These are phyloP conservation scores for Pythium guiyangense DNA, from an alignment of 352 stramenopile species.

Conservation along the genomic window DNA sequence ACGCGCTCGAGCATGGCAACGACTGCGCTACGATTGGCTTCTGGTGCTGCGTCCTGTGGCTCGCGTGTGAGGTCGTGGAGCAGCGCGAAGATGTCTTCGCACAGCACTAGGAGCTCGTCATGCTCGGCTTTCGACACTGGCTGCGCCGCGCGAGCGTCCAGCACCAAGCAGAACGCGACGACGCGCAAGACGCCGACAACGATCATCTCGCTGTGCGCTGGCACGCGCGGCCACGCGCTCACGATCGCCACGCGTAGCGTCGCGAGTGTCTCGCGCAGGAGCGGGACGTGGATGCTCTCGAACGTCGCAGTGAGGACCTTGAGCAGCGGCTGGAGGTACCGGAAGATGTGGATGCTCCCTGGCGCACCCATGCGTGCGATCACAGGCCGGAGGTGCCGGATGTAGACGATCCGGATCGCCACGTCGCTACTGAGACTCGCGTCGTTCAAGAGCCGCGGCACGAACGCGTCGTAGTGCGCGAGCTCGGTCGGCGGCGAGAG, in stretches of 20 bases:
- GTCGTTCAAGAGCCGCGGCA: constrained; percentile 55
- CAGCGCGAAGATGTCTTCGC: constrained; percentile 30
- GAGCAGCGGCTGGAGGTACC: constrained; percentile 74
- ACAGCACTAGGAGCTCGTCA: constrained; percentile 23
- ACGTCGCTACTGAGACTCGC: constrained; percentile 63
- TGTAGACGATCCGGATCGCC: constrained; percentile 46
- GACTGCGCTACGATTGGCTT: background rate
- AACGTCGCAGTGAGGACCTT: constrained; percentile 69
- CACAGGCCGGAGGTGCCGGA: constrained; percentile 42
- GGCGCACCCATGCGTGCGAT: constrained; percentile 51
- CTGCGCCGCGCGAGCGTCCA: constrained; percentile 33
- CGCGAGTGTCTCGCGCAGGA: constrained; percentile 57
- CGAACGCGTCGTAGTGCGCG: constrained; percentile 66
- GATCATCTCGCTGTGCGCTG: constrained; percentile 60
- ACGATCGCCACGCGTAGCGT: constrained; percentile 48
- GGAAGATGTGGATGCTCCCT: constrained; percentile 62
- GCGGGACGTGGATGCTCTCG: constrained; percentile 45
- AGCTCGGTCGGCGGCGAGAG: constrained; percentile 48
- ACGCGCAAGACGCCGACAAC: constrained; percentile 64
- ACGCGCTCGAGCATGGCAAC: constrained; percentile 10
- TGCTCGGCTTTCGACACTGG: constrained; percentile 22
- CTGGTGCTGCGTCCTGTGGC: background rate
- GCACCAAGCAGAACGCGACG: constrained; percentile 58
- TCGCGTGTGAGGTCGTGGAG: constrained; percentile 23
- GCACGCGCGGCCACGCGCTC: constrained; percentile 63